These are phyloP conservation scores for Pleurotus eryngii DNA, from an alignment of 768 basidiomycete genomes.

Conservation along the genomic window DNA sequence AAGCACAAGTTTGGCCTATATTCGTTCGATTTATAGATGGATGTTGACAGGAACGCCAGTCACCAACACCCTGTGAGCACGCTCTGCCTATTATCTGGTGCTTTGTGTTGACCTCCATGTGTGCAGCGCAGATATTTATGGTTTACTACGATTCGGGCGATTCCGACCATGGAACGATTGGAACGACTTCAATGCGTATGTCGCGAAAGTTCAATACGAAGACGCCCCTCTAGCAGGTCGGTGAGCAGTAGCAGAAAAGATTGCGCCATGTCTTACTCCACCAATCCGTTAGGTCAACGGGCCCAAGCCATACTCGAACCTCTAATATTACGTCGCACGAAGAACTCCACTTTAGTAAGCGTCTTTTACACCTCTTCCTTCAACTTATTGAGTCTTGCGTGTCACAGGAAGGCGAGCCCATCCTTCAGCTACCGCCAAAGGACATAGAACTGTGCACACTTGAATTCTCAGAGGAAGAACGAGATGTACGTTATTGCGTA, in stretches of 20 bases:
- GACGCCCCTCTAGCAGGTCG: slow-evolving; percentile 61
- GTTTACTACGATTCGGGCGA: slow-evolving; percentile 64
- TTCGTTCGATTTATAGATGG: slow-evolving; percentile 72
- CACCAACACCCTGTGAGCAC: slow-evolving; percentile 59
- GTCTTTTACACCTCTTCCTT: neutral
- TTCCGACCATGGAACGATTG: slow-evolving; percentile 76
- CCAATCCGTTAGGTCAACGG: slow-evolving; percentile 37
- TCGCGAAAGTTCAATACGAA: slow-evolving; percentile 51
- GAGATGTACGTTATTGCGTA: slow-evolving; percentile 39
- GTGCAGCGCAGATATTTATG: slow-evolving; percentile 64
- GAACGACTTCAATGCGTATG: slow-evolving; percentile 55
- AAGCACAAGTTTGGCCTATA: slow-evolving; percentile 55
- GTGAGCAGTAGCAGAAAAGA: neutral
- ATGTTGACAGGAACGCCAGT: slow-evolving; percentile 76
- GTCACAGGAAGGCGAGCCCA: slow-evolving; percentile 56
- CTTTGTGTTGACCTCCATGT: neutral
- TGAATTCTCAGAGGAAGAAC: slow-evolving; percentile 64
- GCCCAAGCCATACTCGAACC: slow-evolving; percentile 68
- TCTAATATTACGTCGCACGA: slow-evolving; percentile 70
- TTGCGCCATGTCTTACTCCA: too few relatives aligned
- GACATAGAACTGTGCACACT: slow-evolving; percentile 56
- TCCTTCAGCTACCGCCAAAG: slow-evolving; percentile 62
- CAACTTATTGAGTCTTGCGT: neutral
- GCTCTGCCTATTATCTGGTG: neutral
- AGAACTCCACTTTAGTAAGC: slow-evolving; percentile 43